phyloP scores from a whole-genome alignment of 495 filamentous ascomycete species.

The Tuber microsphaerosporum region DNA sequence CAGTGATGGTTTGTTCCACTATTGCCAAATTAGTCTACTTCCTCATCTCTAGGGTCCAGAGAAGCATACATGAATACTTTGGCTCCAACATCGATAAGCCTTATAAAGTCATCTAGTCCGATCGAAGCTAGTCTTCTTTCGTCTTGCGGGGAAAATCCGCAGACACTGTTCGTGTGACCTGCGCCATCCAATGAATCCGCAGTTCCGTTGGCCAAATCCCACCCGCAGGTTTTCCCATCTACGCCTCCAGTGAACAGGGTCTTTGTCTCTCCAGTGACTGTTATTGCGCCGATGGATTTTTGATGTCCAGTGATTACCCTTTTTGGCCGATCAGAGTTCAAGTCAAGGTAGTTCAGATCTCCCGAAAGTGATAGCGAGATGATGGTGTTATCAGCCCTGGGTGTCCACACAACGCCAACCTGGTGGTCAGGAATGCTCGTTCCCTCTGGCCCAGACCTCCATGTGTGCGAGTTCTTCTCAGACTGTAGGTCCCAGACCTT shows the following conservation, averaged over 20 bases:
- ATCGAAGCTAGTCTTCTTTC: conserved; percentile 66
- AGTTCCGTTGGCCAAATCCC: conserved; percentile 63
- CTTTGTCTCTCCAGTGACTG: conserved; percentile 47
- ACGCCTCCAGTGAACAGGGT: conserved; percentile 84
- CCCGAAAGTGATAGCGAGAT: conserved; percentile 83
- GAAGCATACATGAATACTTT: conserved; percentile 54
- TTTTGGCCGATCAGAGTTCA: conserved; percentile 60
- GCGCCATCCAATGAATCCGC: conserved; percentile 68
- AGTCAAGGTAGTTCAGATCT: conserved; percentile 79
- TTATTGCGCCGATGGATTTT: conserved; percentile 76
- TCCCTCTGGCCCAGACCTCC: conserved; percentile 80
- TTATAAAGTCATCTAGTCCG: conserved; percentile 91
- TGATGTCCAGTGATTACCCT: conserved; percentile 84
- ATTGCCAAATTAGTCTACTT: not conserved
- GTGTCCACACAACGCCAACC: conserved; percentile 88
- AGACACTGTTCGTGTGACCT: conserved; percentile 71
- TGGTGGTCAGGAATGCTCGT: conserved; percentile 77
- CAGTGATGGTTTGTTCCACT: not conserved
- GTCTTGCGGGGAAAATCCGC: conserved; percentile 59
- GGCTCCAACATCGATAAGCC: conserved; percentile 59
- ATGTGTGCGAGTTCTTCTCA: conserved; percentile 66
- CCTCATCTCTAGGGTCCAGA: conserved; percentile 42
- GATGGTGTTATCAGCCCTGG: conserved; percentile 72
- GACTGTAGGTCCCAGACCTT: conserved; percentile 81
- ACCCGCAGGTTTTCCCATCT: conserved; percentile 76